Percentiles rank a stretch among this genome's conserved stretches.
Evolutionary conservation across 139 green algal genomes (phyloP).

Genomic region (Penium margaritaceum): DNA sequence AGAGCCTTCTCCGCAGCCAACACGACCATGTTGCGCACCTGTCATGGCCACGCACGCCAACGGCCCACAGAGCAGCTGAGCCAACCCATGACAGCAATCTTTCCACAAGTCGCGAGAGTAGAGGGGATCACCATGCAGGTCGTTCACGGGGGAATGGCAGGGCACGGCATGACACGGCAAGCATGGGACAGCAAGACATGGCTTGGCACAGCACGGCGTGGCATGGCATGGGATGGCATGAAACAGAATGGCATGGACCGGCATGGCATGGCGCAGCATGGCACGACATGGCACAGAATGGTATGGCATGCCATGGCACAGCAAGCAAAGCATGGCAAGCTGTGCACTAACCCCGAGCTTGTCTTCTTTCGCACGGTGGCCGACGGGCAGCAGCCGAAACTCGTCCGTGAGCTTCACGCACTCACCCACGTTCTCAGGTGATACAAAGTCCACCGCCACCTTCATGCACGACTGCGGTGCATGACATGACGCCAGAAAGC

Average conservation of each 20-base stretch:
- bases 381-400: constrained; percentile 26
- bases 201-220: neutral
- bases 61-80: too few relatives aligned
- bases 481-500: too few relatives aligned
- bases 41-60: neutral
- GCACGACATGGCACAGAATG: too few relatives aligned
- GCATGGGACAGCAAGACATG: too few relatives aligned
- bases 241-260: neutral
- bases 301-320: too few relatives aligned
- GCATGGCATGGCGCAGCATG: too few relatives aligned
- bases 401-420: constrained; percentile 25
- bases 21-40: constrained; percentile 1
- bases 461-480: constrained; percentile 63
- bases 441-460: constrained; percentile 74
- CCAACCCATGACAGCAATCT: too few relatives aligned
- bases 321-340: neutral
- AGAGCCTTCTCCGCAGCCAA: neutral
- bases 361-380: constrained; percentile 45
- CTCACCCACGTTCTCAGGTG: constrained; percentile 52
- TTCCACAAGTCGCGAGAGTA: too few relatives aligned
- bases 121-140: too few relatives aligned
- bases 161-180: too few relatives aligned
- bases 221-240: neutral
- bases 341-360: constrained; percentile 46
- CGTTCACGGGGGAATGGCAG: too few relatives aligned